Percentiles rank a stretch among this genome's conserved stretches.
Evolutionary conservation across 2,329 filamentous ascomycete genomes (phyloP).

Genomic region (Hypocreales sp.): DNA sequence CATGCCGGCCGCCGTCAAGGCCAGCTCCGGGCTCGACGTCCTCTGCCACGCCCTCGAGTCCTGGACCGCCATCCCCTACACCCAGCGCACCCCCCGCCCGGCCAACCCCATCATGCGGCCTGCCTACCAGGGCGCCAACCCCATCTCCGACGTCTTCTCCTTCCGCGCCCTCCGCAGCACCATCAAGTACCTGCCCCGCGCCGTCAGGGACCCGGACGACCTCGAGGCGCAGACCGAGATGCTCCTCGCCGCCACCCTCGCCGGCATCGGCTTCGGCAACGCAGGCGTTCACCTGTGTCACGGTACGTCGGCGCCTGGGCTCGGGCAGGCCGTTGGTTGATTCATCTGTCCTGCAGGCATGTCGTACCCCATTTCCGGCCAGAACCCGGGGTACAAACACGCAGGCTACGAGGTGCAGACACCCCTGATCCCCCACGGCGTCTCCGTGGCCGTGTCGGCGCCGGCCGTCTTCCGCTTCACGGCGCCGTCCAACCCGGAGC

Average conservation of each 20-base stretch:
- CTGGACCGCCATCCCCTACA: slow-evolving; percentile 94
- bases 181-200: slow-evolving; percentile 82
- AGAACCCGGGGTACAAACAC: slow-evolving; percentile 83
- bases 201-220: slow-evolving; percentile 78
- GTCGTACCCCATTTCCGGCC: slow-evolving; percentile 93
- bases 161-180: slow-evolving; percentile 70
- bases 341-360: too few relatives aligned
- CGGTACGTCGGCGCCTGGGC: too few relatives aligned
- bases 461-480: slow-evolving; percentile 93
- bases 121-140: slow-evolving; percentile 93
- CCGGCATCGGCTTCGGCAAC: slow-evolving; percentile 93
- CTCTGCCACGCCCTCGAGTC: slow-evolving; percentile 91
- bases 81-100: slow-evolving; percentile 70
- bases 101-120: slow-evolving; percentile 80
- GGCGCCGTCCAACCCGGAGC: slow-evolving; percentile 75
- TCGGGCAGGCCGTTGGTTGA: too few relatives aligned
- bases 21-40: slow-evolving; percentile 83
- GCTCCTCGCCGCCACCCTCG: slow-evolving; percentile 85
- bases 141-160: slow-evolving; percentile 94
- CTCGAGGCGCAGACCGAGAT: slow-evolving; percentile 88
- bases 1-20: slow-evolving; percentile 90
- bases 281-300: slow-evolving; percentile 77
- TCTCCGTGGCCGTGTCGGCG: slow-evolving; percentile 85
- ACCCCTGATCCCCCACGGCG: slow-evolving; percentile 87
- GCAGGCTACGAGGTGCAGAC: slow-evolving; percentile 63